A percentile compares a stretch with the other conserved stretches of the same genome.
Evolutionary conservation across 2,329 filamentous ascomycete species (phyloP).

Genomic region (Cadophora sp.): DNA sequence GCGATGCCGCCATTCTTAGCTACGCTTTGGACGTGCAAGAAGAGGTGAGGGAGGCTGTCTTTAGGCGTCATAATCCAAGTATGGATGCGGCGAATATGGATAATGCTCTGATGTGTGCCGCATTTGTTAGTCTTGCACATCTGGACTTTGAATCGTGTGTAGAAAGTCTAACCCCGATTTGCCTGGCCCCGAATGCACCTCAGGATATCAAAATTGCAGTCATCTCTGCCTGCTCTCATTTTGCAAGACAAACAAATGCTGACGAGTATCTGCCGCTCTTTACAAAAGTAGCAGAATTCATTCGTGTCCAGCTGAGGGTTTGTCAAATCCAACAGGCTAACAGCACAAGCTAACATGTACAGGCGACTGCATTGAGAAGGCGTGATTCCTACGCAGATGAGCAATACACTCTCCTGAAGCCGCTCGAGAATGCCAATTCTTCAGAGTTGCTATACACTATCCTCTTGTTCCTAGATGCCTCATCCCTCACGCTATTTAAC

Average conservation of each 20-base stretch:
- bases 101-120: slow-evolving; percentile 69
- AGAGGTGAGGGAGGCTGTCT: slow-evolving; percentile 70
- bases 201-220: slow-evolving; percentile 67
- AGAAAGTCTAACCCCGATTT: slow-evolving; percentile 62
- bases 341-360: slow-evolving; percentile 30
- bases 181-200: slow-evolving; percentile 63
- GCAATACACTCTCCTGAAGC: slow-evolving; percentile 50
- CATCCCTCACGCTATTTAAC: slow-evolving; percentile 57
- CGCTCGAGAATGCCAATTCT: slow-evolving; percentile 49
- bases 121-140: slow-evolving; percentile 69
- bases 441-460: slow-evolving; percentile 58
- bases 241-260: slow-evolving; percentile 59
- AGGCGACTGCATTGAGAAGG: slow-evolving; percentile 36
- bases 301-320: slow-evolving; percentile 64
- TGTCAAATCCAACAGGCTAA: slow-evolving; percentile 6
- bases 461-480: slow-evolving; percentile 63
- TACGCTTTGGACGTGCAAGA: slow-evolving; percentile 75
- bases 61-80: slow-evolving; percentile 57
- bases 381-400: slow-evolving; percentile 46
- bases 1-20: slow-evolving; percentile 63
- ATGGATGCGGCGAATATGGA: slow-evolving; percentile 61
- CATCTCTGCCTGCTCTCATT: slow-evolving; percentile 67
- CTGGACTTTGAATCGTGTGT: slow-evolving; percentile 65
- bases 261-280: slow-evolving; percentile 62
- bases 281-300: slow-evolving; percentile 60